Percentiles rank a stretch among this genome's conserved stretches.
These are phyloP conservation scores for Zymoseptoria ardabiliae DNA, from an alignment of 2,329 filamentous ascomycete species.

Conservation along the genomic window DNA sequence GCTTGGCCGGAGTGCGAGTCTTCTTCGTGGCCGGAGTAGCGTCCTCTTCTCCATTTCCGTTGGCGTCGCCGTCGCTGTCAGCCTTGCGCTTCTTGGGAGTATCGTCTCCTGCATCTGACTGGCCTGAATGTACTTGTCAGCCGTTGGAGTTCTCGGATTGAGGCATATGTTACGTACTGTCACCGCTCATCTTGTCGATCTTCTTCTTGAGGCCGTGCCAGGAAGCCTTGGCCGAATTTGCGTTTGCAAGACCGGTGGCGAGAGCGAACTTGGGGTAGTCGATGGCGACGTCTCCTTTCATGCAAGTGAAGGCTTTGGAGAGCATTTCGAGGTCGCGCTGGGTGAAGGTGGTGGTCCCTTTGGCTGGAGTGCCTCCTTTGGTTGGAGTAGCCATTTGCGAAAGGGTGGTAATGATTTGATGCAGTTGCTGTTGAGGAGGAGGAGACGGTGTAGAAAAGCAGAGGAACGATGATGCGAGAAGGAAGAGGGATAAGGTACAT, in stretches of 20 bases:
- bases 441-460: neutral
- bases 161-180: neutral
- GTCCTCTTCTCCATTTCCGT: neutral
- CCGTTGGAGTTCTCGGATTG: neutral
- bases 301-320: conserved; percentile 9
- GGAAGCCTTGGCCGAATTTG: conserved; percentile 28
- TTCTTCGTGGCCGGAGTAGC: neutral
- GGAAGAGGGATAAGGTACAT: too few species aligned
- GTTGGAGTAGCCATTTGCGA: neutral
- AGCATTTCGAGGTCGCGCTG: conserved; percentile 16
- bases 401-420: neutral
- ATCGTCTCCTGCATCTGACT: neutral
- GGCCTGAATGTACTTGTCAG: neutral
- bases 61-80: neutral
- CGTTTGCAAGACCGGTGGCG: conserved; percentile 32
- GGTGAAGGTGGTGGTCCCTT: conserved; percentile 5
- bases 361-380: neutral
- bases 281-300: conserved; percentile 17
- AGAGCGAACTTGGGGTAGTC: conserved; percentile 35
- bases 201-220: conserved; percentile 6
- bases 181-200: neutral
- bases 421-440: neutral
- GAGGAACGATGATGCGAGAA: neutral
- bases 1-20: neutral
- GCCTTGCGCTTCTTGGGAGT: neutral